phyloP scores from a whole-genome alignment of 2,329 filamentous ascomycete species.

The Sarocladium kiliense region DNA sequence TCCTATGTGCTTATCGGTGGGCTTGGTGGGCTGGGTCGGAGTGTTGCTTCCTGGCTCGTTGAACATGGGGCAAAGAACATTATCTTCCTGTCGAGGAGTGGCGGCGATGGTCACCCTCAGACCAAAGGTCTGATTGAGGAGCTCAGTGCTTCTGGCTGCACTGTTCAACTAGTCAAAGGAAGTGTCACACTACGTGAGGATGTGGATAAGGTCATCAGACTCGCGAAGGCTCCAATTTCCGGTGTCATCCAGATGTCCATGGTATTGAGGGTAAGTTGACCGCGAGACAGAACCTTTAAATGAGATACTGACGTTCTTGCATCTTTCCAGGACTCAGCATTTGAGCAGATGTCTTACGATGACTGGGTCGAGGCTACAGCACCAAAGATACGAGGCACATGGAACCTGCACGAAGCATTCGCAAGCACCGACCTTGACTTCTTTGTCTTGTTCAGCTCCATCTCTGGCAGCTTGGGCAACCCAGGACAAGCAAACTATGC shows the following conservation, averaged over 20 bases:
- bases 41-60: constrained; percentile 43
- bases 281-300: neutral
- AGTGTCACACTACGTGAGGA: constrained; percentile 24
- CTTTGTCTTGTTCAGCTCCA: constrained; percentile 27
- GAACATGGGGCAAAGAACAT: constrained; percentile 41
- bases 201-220: constrained; percentile 19
- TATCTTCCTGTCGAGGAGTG: constrained; percentile 43
- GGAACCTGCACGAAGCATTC: constrained; percentile 26
- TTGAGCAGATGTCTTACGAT: constrained; percentile 25
- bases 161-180: constrained; percentile 23
- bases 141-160: constrained; percentile 20
- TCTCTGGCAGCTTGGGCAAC: constrained; percentile 23
- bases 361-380: constrained; percentile 20
- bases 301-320: neutral
- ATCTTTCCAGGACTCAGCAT: constrained; percentile 6
- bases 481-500: constrained; percentile 31
- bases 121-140: constrained; percentile 16
- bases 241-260: constrained; percentile 37
- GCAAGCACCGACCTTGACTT: constrained; percentile 20
- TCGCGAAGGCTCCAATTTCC: constrained; percentile 23
- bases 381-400: constrained; percentile 29
- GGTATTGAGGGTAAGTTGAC: constrained; percentile 18
- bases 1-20: constrained; percentile 27
- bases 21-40: constrained; percentile 24
- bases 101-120: constrained; percentile 14